These are phyloP conservation scores for Torrubiella hemipterigena DNA, from an alignment of 2,329 filamentous ascomycete genomes.

Conservation along the genomic window DNA sequence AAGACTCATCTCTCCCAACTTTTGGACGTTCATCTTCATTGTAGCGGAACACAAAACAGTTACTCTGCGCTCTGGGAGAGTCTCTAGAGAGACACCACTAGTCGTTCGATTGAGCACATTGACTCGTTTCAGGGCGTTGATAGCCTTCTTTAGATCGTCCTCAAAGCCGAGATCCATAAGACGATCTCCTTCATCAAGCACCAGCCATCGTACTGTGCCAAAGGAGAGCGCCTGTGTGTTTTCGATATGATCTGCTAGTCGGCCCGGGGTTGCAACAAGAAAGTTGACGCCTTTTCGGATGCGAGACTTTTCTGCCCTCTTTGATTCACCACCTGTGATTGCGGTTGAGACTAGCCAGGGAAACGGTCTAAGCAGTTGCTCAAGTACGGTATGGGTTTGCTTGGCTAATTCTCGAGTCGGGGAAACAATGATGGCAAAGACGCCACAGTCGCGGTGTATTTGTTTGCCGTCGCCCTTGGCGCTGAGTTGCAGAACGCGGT, in stretches of 20 bases:
- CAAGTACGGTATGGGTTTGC: slow-evolving; percentile 80
- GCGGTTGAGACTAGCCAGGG: slow-evolving; percentile 92
- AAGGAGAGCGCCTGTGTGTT: slow-evolving; percentile 85
- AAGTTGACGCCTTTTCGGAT: slow-evolving; percentile 93
- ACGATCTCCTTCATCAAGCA: slow-evolving; percentile 93
- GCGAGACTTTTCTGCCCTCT: slow-evolving; percentile 79
- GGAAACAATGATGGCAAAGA: slow-evolving; percentile 89
- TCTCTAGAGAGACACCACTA: slow-evolving; percentile 43
- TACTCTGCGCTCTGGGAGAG: slow-evolving; percentile 63
- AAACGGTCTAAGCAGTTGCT: slow-evolving; percentile 74
- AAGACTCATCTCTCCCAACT: slow-evolving; percentile 85
- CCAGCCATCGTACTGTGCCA: slow-evolving; percentile 81
- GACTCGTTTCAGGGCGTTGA: slow-evolving; percentile 62
- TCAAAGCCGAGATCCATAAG: slow-evolving; percentile 98
- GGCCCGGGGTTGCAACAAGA: slow-evolving; percentile 84
- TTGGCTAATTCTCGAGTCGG: slow-evolving; percentile 90
- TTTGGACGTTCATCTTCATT: slow-evolving; percentile 95
- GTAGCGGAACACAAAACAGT: slow-evolving; percentile 94
- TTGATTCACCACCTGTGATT: slow-evolving; percentile 58
- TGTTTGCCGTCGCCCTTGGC: slow-evolving; percentile 35
- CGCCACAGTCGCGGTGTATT: slow-evolving; percentile 72
- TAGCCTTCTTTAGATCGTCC: slow-evolving; percentile 80
- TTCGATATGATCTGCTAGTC: slow-evolving; percentile 81
- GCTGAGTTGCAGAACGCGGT: slow-evolving; percentile 73
- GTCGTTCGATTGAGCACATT: slow-evolving; percentile 45